Evolutionary conservation across 441 rosid species (phyloP).

Genomic region (Capsella rubella): DNA sequence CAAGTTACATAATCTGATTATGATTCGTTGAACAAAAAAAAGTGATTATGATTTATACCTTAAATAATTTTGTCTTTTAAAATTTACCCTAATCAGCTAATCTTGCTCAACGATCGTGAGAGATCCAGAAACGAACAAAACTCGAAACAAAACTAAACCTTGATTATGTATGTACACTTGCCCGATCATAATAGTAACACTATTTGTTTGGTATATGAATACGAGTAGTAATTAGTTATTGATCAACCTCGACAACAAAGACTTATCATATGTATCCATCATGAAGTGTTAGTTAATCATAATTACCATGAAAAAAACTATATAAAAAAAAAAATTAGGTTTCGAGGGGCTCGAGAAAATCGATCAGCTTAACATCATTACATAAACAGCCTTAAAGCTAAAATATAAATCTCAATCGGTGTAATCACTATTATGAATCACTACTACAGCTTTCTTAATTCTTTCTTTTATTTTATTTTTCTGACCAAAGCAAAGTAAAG

Average conservation of each 20-base stretch:
- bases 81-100: too few species aligned
- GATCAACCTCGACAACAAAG: not conserved
- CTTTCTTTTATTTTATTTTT: conserved; percentile 12
- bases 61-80: too few species aligned
- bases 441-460: conserved; percentile 34
- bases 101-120: too few species aligned
- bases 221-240: not conserved
- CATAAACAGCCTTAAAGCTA: conserved; percentile 45
- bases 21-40: too few species aligned
- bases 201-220: not conserved
- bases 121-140: too few species aligned
- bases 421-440: conserved; percentile 41
- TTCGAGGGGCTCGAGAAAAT: conserved; percentile 45
- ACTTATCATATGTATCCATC: not conserved
- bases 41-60: too few species aligned
- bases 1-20: too few species aligned
- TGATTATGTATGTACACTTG: too few species aligned
- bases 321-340: conserved; percentile 24
- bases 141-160: too few species aligned
- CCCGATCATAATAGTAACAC: too few species aligned
- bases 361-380: conserved; percentile 42
- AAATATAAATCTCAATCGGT: conserved; percentile 38
- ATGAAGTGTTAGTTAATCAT: conserved; percentile 19
- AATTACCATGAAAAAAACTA: conserved; percentile 3
- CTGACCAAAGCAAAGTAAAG: conserved; percentile 19